Evolutionary conservation across 768 basidiomycete genomes (phyloP).

Genomic region (Lactifluus volemus): DNA sequence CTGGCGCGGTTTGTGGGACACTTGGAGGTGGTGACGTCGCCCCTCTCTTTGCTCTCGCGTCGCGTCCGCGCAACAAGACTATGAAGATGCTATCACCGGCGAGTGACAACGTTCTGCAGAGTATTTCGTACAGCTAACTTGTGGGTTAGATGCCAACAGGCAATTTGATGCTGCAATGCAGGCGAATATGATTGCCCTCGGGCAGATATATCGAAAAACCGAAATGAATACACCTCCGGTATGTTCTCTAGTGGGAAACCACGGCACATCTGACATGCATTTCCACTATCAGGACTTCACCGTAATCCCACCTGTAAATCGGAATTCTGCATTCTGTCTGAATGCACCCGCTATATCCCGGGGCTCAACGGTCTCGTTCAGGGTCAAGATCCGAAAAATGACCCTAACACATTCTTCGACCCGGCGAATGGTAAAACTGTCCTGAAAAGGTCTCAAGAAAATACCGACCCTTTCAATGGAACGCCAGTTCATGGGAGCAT

Average conservation of each 20-base stretch:
- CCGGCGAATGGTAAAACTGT: conserved; percentile 31
- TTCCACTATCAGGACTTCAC: conserved; percentile 36
- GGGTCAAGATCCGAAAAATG: conserved; percentile 29
- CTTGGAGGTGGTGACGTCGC: conserved; percentile 43
- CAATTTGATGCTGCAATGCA: conserved; percentile 45
- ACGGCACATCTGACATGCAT: background rate
- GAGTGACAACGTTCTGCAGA: conserved; percentile 12
- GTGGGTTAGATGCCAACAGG: conserved; percentile 36
- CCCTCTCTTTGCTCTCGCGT: conserved; percentile 43
- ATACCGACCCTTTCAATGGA: conserved; percentile 26
- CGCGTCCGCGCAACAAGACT: conserved; percentile 49
- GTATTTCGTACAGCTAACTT: background rate
- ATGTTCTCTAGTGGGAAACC: background rate
- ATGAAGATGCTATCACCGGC: conserved; percentile 51
- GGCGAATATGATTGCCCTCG: conserved; percentile 43
- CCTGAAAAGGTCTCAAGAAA: conserved; percentile 36
- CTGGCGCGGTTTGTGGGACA: conserved; percentile 39
- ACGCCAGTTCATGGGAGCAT: background rate
- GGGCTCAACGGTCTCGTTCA: conserved; percentile 31
- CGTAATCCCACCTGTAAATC: conserved; percentile 38
- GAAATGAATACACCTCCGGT: conserved; percentile 58
- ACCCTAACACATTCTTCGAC: conserved; percentile 28
- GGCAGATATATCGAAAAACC: conserved; percentile 42
- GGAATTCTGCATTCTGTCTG: conserved; percentile 45
- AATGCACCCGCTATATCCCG: conserved; percentile 27